Evolutionary conservation across 2,329 filamentous ascomycete genomes (phyloP).

Genomic region (Pseudogymnoascus sp.): DNA sequence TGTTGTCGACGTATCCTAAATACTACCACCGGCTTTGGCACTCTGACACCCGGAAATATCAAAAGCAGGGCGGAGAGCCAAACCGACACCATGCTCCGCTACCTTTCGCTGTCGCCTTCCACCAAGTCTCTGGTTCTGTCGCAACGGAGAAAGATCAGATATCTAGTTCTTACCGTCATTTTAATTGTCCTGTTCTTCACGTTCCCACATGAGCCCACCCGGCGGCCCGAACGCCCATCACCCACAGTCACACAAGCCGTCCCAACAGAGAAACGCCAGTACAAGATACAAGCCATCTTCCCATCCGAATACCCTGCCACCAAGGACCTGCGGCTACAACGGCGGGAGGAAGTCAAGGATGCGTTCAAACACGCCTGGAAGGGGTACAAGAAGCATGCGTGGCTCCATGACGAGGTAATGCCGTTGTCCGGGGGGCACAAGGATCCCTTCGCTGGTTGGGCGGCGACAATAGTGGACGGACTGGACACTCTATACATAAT

Average conservation of each 20-base stretch:
- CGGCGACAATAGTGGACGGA: slow-evolving; percentile 72
- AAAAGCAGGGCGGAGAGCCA: not conserved
- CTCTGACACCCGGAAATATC: not conserved
- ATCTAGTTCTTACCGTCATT: not conserved
- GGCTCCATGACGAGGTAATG: slow-evolving; percentile 73
- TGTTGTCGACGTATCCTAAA: not conserved
- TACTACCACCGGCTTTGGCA: not conserved
- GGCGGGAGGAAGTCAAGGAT: slow-evolving; percentile 15
- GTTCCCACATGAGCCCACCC: not conserved
- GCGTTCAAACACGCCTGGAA: slow-evolving; percentile 44
- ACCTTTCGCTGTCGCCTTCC: not conserved
- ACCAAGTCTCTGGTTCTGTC: not conserved
- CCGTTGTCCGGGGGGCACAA: slow-evolving; percentile 58
- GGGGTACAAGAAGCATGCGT: slow-evolving; percentile 70
- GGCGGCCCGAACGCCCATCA: not conserved
- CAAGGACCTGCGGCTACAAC: slow-evolving; percentile 7
- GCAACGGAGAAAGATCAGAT: slow-evolving; percentile 4
- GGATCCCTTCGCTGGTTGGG: slow-evolving; percentile 85
- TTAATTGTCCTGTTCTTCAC: not conserved
- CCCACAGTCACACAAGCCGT: not conserved
- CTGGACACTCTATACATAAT: slow-evolving; percentile 81
- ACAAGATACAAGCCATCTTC: slow-evolving; percentile 11
- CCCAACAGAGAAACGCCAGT: not conserved
- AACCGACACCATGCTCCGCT: not conserved
- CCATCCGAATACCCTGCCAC: slow-evolving; percentile 4